Conservation (phyloP, 1,284 basidiomycete species). For the Ustilago trichophora region DNA sequence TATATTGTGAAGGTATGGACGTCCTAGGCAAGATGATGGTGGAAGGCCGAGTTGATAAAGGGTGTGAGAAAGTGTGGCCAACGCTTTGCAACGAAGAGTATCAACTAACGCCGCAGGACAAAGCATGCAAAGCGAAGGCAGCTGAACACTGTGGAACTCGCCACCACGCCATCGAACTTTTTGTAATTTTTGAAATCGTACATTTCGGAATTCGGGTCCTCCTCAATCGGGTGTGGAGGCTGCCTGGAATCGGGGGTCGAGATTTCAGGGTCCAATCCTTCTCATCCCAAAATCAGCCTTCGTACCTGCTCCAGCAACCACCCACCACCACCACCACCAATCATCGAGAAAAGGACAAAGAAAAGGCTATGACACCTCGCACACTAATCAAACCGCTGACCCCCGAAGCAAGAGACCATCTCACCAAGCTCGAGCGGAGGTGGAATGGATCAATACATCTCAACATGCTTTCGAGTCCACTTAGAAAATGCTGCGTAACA, state of each 20-base stretch:
- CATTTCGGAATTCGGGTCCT: conserved; percentile 11
- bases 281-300: no score
- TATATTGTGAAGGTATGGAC: no score
- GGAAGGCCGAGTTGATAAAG: no score
- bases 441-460: conserved; percentile 29
- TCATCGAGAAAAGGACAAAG: not conserved
- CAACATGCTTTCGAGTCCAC: conserved; percentile 15
- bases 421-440: conserved; percentile 7
- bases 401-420: not conserved
- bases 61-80: no score
- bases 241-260: not conserved
- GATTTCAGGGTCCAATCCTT: conserved; percentile 29
- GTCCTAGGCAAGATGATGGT: no score
- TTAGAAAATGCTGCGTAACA: conserved; percentile 40
- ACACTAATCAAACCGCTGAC: not conserved
- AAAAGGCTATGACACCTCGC: not conserved
- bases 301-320: no score
- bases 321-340: no score
- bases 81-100: no score
- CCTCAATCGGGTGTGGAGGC: conserved; percentile 33
- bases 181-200: no score
- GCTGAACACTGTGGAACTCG: conserved; percentile 24
- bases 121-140: no score
- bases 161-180: no score
- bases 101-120: no score